Evolutionary conservation across 2,329 filamentous ascomycete species (phyloP).

Genomic region (Fusarium anguioides): DNA sequence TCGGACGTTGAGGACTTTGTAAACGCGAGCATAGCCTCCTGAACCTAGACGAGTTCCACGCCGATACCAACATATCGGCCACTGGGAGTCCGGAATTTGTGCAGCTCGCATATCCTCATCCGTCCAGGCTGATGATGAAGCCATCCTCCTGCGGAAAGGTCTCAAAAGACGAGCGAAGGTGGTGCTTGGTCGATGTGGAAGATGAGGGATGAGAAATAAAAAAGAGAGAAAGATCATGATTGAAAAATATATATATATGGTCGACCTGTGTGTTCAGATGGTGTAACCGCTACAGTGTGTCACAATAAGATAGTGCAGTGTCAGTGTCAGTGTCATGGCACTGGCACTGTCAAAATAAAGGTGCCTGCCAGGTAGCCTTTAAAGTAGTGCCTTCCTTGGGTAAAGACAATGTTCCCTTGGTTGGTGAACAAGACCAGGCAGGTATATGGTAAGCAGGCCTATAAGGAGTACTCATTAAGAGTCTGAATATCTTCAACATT

Average conservation of each 20-base stretch:
- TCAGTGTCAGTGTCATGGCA: background rate
- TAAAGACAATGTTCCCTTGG: no score
- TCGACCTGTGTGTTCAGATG: background rate
- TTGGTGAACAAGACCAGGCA: no score
- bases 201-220: background rate
- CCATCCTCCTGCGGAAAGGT: slow-evolving; percentile 3
- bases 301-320: background rate
- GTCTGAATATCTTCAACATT: no score
- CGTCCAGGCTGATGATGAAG: slow-evolving; percentile 30
- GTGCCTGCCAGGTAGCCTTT: no score
- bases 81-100: slow-evolving; percentile 10
- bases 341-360: no score
- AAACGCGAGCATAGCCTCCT: slow-evolving; percentile 46
- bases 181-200: background rate
- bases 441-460: no score
- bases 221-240: background rate
- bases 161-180: background rate
- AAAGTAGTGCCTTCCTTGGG: no score
- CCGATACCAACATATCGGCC: slow-evolving; percentile 37
- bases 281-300: slow-evolving; percentile 2
- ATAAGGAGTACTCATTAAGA: no score
- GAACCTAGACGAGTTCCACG: slow-evolving; percentile 42
- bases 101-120: slow-evolving; percentile 32
- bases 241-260: background rate
- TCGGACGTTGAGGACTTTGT: slow-evolving; percentile 43